Conservation (phyloP, 495 filamentous ascomycete species). For the Astrothelium macrocarpum region DNA sequence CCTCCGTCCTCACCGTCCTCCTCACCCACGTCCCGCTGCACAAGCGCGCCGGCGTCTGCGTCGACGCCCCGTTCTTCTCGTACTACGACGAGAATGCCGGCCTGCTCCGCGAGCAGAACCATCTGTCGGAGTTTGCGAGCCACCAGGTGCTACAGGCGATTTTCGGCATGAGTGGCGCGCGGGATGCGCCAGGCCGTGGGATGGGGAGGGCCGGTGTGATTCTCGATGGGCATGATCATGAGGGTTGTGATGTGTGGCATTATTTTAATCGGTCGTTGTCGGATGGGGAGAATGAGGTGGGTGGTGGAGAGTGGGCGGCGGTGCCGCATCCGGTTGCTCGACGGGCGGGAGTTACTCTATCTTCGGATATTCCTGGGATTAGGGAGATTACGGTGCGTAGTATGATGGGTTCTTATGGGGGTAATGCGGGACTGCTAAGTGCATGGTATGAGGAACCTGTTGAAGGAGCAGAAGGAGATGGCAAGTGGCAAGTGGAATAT, state of each 20-base stretch:
- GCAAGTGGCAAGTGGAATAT: conserved; percentile 74
- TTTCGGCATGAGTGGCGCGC: conserved; percentile 61
- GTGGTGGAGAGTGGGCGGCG: not conserved
- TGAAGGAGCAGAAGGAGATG: conserved; percentile 11
- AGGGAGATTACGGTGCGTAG: conserved; percentile 89
- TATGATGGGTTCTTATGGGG: conserved; percentile 94
- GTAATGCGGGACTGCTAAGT: conserved; percentile 78
- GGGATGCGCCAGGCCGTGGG: conserved; percentile 43
- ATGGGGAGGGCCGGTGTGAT: conserved; percentile 62
- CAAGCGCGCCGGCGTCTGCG: conserved; percentile 72
- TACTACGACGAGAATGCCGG: conserved; percentile 52
- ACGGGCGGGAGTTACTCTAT: conserved; percentile 24
- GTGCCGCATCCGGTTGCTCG: not conserved
- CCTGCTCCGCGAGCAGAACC: conserved; percentile 85
- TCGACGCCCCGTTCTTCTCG: conserved; percentile 69
- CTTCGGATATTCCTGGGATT: conserved; percentile 43
- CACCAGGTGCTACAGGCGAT: conserved; percentile 65
- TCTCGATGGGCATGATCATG: conserved; percentile 88
- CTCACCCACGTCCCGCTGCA: conserved; percentile 88
- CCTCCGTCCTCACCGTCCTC: conserved; percentile 63
- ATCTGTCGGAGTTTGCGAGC: conserved; percentile 59
- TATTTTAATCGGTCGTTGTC: conserved; percentile 45
- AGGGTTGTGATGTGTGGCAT: conserved; percentile 83
- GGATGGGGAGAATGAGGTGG: not conserved
- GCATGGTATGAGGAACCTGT: conserved; percentile 72